Base-by-base conservation (phyloP, 305 asterid genomes). In the Rubia tinctorum region DNA sequence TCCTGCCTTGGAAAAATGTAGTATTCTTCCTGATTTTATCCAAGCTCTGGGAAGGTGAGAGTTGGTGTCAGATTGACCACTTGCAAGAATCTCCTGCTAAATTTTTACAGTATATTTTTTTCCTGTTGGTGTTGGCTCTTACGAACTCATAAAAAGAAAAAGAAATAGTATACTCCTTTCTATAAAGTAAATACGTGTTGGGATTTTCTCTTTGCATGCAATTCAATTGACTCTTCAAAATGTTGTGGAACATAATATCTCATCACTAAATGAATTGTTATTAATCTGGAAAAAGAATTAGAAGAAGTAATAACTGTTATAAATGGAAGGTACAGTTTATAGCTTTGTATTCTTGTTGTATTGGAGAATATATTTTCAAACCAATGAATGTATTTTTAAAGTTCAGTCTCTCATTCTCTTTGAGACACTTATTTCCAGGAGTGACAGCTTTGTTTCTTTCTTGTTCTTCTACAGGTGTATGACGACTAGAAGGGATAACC, bases 1-100 rank as follows among this genome's bases (percentile, higher is more conserved):
- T 82, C 99, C 99, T 71, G 79, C 90, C 67, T 23, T 69, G 30
- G 94, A 87, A 75, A 90, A 90, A 85, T 86, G 88, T 73, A 81
- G 81, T 47, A 78, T 87, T 61, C 84, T 82, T 22, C 88, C 96
- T 73, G 89, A 87, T 78, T 80, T 90, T 76, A 86, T 95, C 80
- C 95, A 84, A 87, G 84, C 89, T 73, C 85, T 92, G 77, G 99
- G 99, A 87, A 95, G 99, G 99, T 95, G 84, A 88, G 92, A 78
- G 71, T 76, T 72, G 65, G 68, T 60, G 63, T 71, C 51, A 27
- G 68, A 59, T 68, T 64, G 53, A 22, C 51, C 47, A 42, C 70
- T 34, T 60, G 64, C 44, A 63, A 60, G 34, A 34, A 40, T 74
- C 44, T 12, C 37, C 7, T 60, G 10, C 67, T 11, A 23, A 17